Evolutionary conservation across 2,329 filamentous ascomycete genomes (phyloP).

Genomic region (Coleophoma crateriformis): DNA sequence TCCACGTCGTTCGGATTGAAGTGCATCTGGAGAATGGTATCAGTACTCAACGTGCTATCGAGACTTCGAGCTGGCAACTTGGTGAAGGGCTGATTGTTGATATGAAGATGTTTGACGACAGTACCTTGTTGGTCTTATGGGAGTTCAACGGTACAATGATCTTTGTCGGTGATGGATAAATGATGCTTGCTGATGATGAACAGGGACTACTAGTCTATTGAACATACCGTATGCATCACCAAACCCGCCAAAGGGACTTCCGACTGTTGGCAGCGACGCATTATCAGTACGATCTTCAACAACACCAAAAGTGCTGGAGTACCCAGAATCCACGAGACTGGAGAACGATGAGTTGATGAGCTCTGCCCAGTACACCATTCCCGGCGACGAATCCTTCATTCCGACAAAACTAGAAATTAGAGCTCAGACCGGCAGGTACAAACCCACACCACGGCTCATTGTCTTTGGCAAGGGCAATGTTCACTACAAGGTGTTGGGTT

Average conservation of each 20-base stretch:
- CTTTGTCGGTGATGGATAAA: no score
- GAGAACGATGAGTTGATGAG: conserved; percentile 13
- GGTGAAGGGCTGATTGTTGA: conserved; percentile 24
- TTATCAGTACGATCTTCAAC: conserved; percentile 7
- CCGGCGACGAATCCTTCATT: conserved; percentile 10
- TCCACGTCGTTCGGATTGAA: conserved; percentile 20
- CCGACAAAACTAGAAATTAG: conserved; percentile 20
- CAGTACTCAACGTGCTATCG: conserved; percentile 16
- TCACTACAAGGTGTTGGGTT: conserved; percentile 22
- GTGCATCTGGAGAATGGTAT: conserved; percentile 24
- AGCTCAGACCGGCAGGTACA: conserved; percentile 1
- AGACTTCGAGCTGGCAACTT: conserved; percentile 17
- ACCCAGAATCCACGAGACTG: conserved; percentile 4
- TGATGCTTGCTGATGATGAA: background rate
- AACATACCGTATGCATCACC: conserved; percentile 14
- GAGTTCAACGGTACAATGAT: conserved; percentile 14
- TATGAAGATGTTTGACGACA: conserved; percentile 22
- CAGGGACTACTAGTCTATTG: conserved; percentile 16
- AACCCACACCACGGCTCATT: conserved; percentile 14
- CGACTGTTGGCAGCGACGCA: background rate
- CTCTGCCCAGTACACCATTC: conserved; percentile 12
- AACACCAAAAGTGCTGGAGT: background rate
- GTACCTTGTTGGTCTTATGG: conserved; percentile 22
- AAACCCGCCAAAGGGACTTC: background rate
- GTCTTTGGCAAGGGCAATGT: conserved; percentile 18